Base-by-base conservation (phyloP, 306 rosid genomes). In the Dalbergia cochinchinensis region DNA sequence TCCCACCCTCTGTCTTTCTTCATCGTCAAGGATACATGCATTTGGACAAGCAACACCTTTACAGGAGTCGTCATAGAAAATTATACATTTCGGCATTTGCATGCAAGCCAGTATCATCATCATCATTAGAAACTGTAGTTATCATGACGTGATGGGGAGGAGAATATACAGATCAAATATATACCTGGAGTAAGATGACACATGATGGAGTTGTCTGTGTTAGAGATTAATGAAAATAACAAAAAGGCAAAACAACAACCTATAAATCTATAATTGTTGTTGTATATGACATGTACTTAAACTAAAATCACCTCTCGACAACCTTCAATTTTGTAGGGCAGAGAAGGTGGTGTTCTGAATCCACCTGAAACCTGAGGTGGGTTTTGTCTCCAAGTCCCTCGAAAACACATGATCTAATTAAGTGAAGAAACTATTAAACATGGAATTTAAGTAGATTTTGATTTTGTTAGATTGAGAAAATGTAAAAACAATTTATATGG, bases 331-430 rank as follows among this genome's bases (percentile, higher is more conserved):
- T 86, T 76, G 88, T 79, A 59, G 87, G 87, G 79, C 74, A 67
- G 64, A 75, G 87, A 85, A 80, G 66, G 31, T 26, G 87, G 90
- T 85, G 84, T 2, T 78, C 87, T 85, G 93, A 88, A 94, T 94
- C 96, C 86, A 88, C 93, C 96, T 92, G 92, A 93, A 94, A 88
- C 88, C 86, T 80, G 92, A 87, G 94, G 85, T 83, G 92, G 86
- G 85, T 81, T 94, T 88, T 89, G 94, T 94, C 92, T 80, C 69
- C 77, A 74, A 80, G 86, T 85, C 83, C 44, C 50, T 18, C 83
- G 76, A 86, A 86, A 85, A 82, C 87, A 86, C 97, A 87, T 64
- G 68, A 73, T 87, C 92, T 26, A 26, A 26, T 26, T 83, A 78
- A 60, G 6, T 74, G 18, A 33, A 65, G 35, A 68, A 83, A 70